Conservation (phyloP, 2,329 filamentous ascomycete species). For the Fonsecaea monophora region DNA sequence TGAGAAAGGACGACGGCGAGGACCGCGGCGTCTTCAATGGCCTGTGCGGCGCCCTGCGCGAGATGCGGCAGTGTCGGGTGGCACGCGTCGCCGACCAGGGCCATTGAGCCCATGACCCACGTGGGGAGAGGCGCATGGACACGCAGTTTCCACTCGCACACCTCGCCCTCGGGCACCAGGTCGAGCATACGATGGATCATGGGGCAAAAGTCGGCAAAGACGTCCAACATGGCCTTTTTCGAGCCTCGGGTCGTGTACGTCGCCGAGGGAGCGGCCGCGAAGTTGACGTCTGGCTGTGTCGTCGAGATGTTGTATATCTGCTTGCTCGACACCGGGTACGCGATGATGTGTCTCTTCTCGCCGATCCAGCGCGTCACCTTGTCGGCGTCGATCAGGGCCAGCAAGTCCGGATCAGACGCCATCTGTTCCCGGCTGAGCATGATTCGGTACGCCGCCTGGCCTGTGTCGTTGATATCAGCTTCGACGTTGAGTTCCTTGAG, state of each 20-base stretch:
- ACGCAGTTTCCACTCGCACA: slow-evolving; percentile 71
- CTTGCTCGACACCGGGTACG: slow-evolving; percentile 68
- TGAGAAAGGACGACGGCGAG: slow-evolving; percentile 59
- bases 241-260: slow-evolving; percentile 69
- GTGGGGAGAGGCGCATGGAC: slow-evolving; percentile 67
- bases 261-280: slow-evolving; percentile 63
- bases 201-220: slow-evolving; percentile 67
- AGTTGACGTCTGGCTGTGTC: slow-evolving; percentile 66
- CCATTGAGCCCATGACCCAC: slow-evolving; percentile 63
- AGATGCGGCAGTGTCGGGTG: slow-evolving; percentile 70
- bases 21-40: slow-evolving; percentile 68
- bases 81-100: slow-evolving; percentile 66
- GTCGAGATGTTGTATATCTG: slow-evolving; percentile 72
- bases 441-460: slow-evolving; percentile 63
- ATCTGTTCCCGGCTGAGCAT: slow-evolving; percentile 57
- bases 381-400: slow-evolving; percentile 63
- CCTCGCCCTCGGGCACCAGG: slow-evolving; percentile 67
- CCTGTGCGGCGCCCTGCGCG: slow-evolving; percentile 69
- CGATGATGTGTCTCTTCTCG: slow-evolving; percentile 71
- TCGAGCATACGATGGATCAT: slow-evolving; percentile 66
- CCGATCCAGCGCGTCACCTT: slow-evolving; percentile 69
- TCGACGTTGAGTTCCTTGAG: slow-evolving; percentile 48
- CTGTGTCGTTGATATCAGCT: slow-evolving; percentile 55
- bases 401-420: slow-evolving; percentile 58
- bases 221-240: slow-evolving; percentile 65